Percentiles rank a stretch among this genome's conserved stretches.
Conservation (phyloP, 1,284 basidiomycete genomes). For the Hypsizygus ulmarius region DNA sequence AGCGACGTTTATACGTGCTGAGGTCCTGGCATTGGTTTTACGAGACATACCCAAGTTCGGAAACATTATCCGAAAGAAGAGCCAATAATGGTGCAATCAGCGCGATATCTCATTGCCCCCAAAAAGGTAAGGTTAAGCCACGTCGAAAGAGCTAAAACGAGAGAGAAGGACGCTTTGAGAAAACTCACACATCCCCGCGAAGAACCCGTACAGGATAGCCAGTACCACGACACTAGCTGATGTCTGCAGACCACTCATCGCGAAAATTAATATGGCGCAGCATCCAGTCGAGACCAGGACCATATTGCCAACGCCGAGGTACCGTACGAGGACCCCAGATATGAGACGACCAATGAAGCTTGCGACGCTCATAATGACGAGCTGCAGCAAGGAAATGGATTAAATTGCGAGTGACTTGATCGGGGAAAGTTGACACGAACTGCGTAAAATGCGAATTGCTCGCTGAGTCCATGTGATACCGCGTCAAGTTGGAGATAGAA, state of each 20-base stretch:
- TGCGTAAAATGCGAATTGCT: slow-evolving; percentile 18
- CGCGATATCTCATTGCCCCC: background rate
- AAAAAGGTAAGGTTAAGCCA: too few relatives aligned
- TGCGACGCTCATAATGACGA: slow-evolving; percentile 31
- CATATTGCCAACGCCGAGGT: slow-evolving; percentile 26
- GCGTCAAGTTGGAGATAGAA: slow-evolving; percentile 21
- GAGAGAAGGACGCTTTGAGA: too few relatives aligned
- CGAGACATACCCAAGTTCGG: too few relatives aligned
- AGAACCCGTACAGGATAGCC: slow-evolving; percentile 31
- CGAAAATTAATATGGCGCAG: slow-evolving; percentile 28
- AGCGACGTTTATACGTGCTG: too few relatives aligned
- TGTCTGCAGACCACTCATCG: slow-evolving; percentile 25
- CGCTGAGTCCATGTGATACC: slow-evolving; percentile 9
- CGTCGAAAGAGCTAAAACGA: too few relatives aligned
- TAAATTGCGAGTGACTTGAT: too few relatives aligned
- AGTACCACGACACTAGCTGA: slow-evolving; percentile 24
- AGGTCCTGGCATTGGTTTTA: too few relatives aligned
- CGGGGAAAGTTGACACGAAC: background rate
- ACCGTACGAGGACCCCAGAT: slow-evolving; percentile 27
- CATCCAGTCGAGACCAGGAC: slow-evolving; percentile 20
- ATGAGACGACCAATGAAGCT: slow-evolving; percentile 28
- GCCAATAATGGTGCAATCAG: background rate
- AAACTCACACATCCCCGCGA: slow-evolving; percentile 26
- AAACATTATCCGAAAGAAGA: background rate
- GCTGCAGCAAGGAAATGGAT: slow-evolving; percentile 20